Evolutionary conservation across 495 filamentous ascomycete species (phyloP).

Genomic region (Astrothelium subdiscretum): DNA sequence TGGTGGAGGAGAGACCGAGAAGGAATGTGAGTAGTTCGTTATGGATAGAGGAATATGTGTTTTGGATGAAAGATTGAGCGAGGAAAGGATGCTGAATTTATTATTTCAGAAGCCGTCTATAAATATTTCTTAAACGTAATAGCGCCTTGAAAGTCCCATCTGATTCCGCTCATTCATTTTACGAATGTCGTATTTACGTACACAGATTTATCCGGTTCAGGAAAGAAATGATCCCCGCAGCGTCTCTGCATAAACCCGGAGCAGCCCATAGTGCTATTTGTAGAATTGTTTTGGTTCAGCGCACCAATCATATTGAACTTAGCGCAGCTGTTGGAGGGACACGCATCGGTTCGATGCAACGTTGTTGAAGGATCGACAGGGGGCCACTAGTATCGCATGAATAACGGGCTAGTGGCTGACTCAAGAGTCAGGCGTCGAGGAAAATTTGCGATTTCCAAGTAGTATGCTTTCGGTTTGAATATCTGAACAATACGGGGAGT

Average conservation of each 20-base stretch:
- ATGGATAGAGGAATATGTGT: not conserved
- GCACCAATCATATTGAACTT: not conserved
- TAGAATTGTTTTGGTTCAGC: not conserved
- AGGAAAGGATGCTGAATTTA: not conserved
- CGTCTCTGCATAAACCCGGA: not conserved
- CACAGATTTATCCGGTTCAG: not conserved
- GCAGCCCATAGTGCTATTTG: not conserved
- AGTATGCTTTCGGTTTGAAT: no score
- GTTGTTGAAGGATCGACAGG: not conserved
- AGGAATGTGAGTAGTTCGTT: not conserved
- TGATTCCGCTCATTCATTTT: not conserved
- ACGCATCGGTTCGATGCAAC: not conserved
- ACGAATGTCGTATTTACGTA: not conserved
- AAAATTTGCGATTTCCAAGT: no score
- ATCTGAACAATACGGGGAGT: no score
- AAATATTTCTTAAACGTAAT: not conserved
- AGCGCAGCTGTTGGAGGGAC: not conserved
- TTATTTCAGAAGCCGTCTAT: not conserved
- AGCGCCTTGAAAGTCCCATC: not conserved
- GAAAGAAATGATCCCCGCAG: not conserved
- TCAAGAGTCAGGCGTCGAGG: not conserved
- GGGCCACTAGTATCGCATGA: not conserved
- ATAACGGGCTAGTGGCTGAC: not conserved
- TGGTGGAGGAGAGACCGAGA: not conserved
- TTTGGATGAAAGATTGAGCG: not conserved